These are phyloP conservation scores for Hirschioporus abietinus DNA, from an alignment of 768 basidiomycete species.

Conservation along the genomic window DNA sequence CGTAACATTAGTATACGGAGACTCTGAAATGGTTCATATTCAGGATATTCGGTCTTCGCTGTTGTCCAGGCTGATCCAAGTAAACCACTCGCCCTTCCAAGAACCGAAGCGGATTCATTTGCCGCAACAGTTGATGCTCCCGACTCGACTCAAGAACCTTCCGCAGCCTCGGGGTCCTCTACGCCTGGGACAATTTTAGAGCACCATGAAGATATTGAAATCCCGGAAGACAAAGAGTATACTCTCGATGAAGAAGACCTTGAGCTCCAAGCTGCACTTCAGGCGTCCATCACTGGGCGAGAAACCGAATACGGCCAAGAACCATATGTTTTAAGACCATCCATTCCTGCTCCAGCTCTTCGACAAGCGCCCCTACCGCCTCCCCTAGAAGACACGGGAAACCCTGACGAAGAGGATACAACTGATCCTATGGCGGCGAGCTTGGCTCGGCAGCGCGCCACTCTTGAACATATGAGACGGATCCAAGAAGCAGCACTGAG, in stretches of 20 bases:
- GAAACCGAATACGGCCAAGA: constrained; percentile 10
- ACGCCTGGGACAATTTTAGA: background rate
- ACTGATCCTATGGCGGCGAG: constrained; percentile 60
- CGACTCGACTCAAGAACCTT: constrained; percentile 8
- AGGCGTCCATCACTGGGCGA: constrained; percentile 59
- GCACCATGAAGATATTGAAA: background rate
- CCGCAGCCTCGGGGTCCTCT: constrained; percentile 8
- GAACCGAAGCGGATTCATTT: constrained; percentile 65
- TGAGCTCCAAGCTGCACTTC: constrained; percentile 82
- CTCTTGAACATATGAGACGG: constrained; percentile 58
- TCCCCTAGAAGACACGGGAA: background rate
- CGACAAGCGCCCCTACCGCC: constrained; percentile 22
- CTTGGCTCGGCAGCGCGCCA: constrained; percentile 54
- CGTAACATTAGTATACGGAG: background rate
- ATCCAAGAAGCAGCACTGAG: constrained; percentile 64
- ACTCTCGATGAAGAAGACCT: constrained; percentile 79
- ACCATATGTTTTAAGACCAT: constrained; percentile 15
- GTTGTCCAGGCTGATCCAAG: constrained; percentile 60
- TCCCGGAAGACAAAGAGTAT: constrained; percentile 17
- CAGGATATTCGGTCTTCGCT: constrained; percentile 80
- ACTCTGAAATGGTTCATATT: constrained; percentile 10
- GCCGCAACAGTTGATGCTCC: constrained; percentile 44
- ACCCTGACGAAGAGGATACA: constrained; percentile 10
- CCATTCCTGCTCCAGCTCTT: constrained; percentile 23
- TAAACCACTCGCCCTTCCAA: constrained; percentile 49